A percentile compares a stretch with the other conserved stretches of the same genome.
These are phyloP conservation scores for Blepharisma undulans DNA, from an alignment of 169 alveolate genomes.

Conservation along the genomic window DNA sequence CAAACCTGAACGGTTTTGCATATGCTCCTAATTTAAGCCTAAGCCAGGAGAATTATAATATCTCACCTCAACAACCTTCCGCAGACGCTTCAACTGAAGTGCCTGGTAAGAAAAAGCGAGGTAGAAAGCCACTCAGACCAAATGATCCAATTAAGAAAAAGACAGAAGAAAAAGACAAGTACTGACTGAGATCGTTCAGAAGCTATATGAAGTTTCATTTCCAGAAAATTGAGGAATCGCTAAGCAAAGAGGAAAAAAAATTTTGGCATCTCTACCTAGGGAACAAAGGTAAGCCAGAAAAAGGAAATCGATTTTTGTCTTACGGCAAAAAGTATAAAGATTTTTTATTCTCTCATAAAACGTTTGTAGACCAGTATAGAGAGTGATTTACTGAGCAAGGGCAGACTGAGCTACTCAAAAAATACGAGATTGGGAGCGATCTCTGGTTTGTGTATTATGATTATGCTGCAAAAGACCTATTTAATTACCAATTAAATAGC, in stretches of 20 bases:
- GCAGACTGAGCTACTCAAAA: neutral
- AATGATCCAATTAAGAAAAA: conserved; percentile 29
- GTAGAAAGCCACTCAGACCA: conserved; percentile 30
- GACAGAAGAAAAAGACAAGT: conserved; percentile 33
- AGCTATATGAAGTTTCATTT: neutral
- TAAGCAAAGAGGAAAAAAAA: neutral
- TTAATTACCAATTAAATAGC: neutral
- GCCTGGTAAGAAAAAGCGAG: neutral
- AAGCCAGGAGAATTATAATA: neutral
- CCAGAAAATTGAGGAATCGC: neutral
- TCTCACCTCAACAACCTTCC: neutral
- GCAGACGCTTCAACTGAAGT: neutral
- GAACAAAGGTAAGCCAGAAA: conserved; percentile 16
- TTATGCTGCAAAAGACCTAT: conserved; percentile 9
- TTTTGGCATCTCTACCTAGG: conserved; percentile 3
- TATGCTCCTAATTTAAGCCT: neutral
- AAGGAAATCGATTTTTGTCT: conserved; percentile 5
- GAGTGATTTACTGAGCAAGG: conserved; percentile 21
- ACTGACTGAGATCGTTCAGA: conserved; percentile 36
- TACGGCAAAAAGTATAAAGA: conserved; percentile 19
- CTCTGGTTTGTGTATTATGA: conserved; percentile 9
- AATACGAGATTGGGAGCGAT: conserved; percentile 6
- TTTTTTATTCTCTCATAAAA: neutral
- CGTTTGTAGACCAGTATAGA: neutral
- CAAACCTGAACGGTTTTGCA: neutral